A percentile compares a stretch with the other conserved stretches of the same genome.
Conservation (phyloP, 1,139 yeast genomes). For the Yamadazyma atmosphaerica region DNA sequence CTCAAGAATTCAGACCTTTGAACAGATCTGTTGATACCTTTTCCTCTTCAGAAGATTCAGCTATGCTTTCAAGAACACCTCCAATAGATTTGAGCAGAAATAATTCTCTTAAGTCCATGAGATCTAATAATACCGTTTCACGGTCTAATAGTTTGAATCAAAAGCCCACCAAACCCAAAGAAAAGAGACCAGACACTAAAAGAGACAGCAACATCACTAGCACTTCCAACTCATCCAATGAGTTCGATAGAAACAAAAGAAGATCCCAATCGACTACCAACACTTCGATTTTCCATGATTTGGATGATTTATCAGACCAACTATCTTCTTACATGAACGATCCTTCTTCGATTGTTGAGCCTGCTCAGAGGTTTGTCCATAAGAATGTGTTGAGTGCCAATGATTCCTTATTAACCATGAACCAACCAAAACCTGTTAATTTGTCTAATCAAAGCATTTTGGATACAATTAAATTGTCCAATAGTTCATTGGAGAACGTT, state of each 20-base stretch:
- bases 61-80: slow-evolving; percentile 15
- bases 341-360: slow-evolving; percentile 4
- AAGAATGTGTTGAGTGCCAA: slow-evolving; percentile 15
- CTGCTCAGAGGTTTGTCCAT: slow-evolving; percentile 16
- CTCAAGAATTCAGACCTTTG: slow-evolving; percentile 32
- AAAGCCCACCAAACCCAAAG: not conserved
- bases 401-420: slow-evolving; percentile 9
- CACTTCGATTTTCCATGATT: slow-evolving; percentile 29
- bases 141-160: slow-evolving; percentile 1
- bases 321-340: slow-evolving; percentile 21
- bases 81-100: slow-evolving; percentile 16
- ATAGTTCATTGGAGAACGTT: slow-evolving; percentile 4
- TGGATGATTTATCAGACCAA: slow-evolving; percentile 33
- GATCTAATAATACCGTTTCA: slow-evolving; percentile 7
- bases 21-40: slow-evolving; percentile 32
- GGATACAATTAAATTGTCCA: slow-evolving; percentile 9
- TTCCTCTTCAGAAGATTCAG: slow-evolving; percentile 19
- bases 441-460: slow-evolving; percentile 11
- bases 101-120: slow-evolving; percentile 16
- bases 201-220: slow-evolving; percentile 12
- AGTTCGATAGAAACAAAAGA: slow-evolving; percentile 15
- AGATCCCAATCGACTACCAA: slow-evolving; percentile 27
- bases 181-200: slow-evolving; percentile 4
- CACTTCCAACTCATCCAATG: slow-evolving; percentile 10
- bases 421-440: slow-evolving; percentile 2